Percentiles rank a stretch among this genome's conserved stretches.
These are phyloP conservation scores for Aeschynomene evenia DNA, from an alignment of 306 rosid species.

Conservation along the genomic window DNA sequence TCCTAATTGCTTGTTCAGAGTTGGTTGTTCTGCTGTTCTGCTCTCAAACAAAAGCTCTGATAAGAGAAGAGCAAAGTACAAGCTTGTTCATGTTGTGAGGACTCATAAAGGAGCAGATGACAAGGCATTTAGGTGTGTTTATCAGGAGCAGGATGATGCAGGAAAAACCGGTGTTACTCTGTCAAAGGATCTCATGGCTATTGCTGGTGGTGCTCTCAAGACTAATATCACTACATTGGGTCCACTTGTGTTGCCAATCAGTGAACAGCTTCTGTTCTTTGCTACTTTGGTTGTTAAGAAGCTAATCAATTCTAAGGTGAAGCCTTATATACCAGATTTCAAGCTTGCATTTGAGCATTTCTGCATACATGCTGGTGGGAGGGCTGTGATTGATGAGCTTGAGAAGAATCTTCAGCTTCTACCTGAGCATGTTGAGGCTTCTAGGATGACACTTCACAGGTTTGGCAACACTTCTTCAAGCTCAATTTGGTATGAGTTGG, in stretches of 20 bases:
- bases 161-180: slow-evolving; percentile 66
- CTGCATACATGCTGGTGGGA: slow-evolving; percentile 74
- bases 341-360: slow-evolving; percentile 67
- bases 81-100: slow-evolving; percentile 61
- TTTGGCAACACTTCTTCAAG: slow-evolving; percentile 73
- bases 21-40: slow-evolving; percentile 59
- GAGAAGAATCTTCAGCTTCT: slow-evolving; percentile 69
- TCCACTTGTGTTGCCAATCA: slow-evolving; percentile 60
- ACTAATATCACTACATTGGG: slow-evolving; percentile 59
- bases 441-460: slow-evolving; percentile 70
- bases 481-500: slow-evolving; percentile 73
- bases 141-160: slow-evolving; percentile 51
- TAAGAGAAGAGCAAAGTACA: slow-evolving; percentile 47
- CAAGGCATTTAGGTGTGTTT: slow-evolving; percentile 52
- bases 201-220: slow-evolving; percentile 67
- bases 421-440: slow-evolving; percentile 55
- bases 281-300: slow-evolving; percentile 45
- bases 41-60: slow-evolving; percentile 51
- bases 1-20: slow-evolving; percentile 69
- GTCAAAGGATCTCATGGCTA: slow-evolving; percentile 62
- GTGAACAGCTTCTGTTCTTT: slow-evolving; percentile 61
- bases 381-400: slow-evolving; percentile 65
- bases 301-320: slow-evolving; percentile 31
- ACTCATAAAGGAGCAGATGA: slow-evolving; percentile 66
- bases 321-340: slow-evolving; percentile 66